Percentiles rank a stretch among this genome's conserved stretches.
These are phyloP conservation scores for Kickxella alabastrina DNA, from an alignment of 192 early-diverging fungal species.

Conservation along the genomic window DNA sequence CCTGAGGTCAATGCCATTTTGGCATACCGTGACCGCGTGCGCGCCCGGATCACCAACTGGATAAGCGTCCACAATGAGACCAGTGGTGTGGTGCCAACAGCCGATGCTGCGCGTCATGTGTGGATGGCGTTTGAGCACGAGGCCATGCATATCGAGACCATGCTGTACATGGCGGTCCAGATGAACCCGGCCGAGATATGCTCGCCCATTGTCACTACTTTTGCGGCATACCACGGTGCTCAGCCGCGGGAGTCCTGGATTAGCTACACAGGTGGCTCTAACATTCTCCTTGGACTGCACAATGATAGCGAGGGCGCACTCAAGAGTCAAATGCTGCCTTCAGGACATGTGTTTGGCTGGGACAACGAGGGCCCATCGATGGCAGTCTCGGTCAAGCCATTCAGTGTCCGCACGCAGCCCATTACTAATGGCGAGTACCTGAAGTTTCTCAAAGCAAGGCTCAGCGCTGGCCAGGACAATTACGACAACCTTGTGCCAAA, in stretches of 20 bases:
- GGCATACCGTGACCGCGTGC: conserved; percentile 62
- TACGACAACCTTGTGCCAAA: conserved; percentile 44
- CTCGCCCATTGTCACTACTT: conserved; percentile 11
- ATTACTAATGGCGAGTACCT: conserved; percentile 78
- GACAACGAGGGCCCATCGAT: conserved; percentile 76
- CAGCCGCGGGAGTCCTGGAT: conserved; percentile 23
- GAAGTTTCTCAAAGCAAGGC: conserved; percentile 41
- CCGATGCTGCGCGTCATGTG: conserved; percentile 54
- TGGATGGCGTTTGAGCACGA: conserved; percentile 94
- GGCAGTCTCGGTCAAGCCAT: conserved; percentile 37
- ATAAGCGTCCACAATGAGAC: conserved; percentile 24
- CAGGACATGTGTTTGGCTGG: conserved; percentile 71
- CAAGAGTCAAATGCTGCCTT: conserved; percentile 10
- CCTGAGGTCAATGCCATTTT: conserved; percentile 64
- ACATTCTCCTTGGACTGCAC: conserved; percentile 61
- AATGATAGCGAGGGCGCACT: conserved; percentile 51
- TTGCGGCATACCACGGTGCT: conserved; percentile 1
- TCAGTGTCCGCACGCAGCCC: conserved; percentile 70
- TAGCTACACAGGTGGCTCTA: conserved; percentile 8
- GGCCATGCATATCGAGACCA: conserved; percentile 88
- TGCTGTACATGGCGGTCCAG: conserved; percentile 86
- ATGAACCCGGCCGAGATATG: conserved; percentile 26
- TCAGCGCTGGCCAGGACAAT: background rate
- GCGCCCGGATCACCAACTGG: conserved; percentile 52
- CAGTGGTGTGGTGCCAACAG: background rate